Evolutionary conservation across 306 rosid genomes (phyloP), one percentile per base, ranked within the genome.

Genomic region (Begonia peltatifolia): DNA sequence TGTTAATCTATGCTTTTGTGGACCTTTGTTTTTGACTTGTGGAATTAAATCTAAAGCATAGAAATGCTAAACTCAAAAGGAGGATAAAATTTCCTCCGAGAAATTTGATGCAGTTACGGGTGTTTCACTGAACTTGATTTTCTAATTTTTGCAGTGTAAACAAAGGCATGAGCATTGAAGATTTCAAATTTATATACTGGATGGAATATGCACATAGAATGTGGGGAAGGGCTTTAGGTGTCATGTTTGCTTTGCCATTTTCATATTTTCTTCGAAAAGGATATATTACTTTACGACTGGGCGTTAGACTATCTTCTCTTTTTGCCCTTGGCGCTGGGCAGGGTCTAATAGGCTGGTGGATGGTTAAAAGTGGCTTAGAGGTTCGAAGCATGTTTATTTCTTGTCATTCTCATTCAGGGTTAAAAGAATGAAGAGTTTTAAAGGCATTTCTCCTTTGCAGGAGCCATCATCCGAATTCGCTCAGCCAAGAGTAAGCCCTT

Each of bases 301-400:
- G 94, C 63, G 55, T 76, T 56, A 81, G 89, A 74, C 74, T 87
- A 47, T 81, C 83, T 47, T 65, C 67, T 51, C 77, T 87, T 35
- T 79, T 84, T 71, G 81, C 64, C 63, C 87, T 84, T 53, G 96
- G 92, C 72, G 94, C 85, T 50, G 94, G 92, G 47, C 94, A 87
- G 83, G 87, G 94, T 66, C 61, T 83, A 18, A 72, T 87, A 22
- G 96, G 96, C 66, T 84, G 96, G 96, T 87, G 96, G 96, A 87
- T 87, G 96, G 96, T 87, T 61, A 87, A 78, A 79, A 87, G 92
- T 57, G 96, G 94, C 60, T 53, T 69, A 69, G 74, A 69, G 74
- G 74, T 69, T 47, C 3, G 46, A 30, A 44, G 12, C 48, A 2
- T 4, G 48, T 10, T 10, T 10, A 11, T 44, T 44, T n/a, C n/a